These are phyloP conservation scores for Begonia loranthoides DNA, from an alignment of 306 rosid species.

Conservation along the genomic window DNA sequence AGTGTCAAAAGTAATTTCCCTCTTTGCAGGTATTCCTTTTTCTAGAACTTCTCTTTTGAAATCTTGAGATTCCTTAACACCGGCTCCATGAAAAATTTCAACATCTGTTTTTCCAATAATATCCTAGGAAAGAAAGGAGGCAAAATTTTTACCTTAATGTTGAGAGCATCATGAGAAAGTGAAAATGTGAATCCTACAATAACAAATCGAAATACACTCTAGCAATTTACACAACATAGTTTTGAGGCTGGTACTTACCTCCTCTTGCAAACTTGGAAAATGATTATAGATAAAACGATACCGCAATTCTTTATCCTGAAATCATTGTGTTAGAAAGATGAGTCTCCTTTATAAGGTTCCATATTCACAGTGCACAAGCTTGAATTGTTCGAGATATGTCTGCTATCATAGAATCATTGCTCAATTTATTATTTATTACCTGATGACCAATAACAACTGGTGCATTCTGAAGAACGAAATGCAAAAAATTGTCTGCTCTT, in stretches of 20 bases:
- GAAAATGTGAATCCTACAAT: not conserved
- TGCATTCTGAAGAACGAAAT: conserved; percentile 95
- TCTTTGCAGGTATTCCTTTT: conserved; percentile 71
- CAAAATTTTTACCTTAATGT: not conserved
- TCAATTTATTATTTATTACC: conserved; percentile 23
- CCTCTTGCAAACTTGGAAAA: conserved; percentile 87
- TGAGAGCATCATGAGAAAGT: too few species aligned
- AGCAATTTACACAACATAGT: not conserved
- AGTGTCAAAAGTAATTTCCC: conserved; percentile 90
- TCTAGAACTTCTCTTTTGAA: conserved; percentile 90
- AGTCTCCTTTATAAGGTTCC: not conserved
- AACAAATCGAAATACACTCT: not conserved
- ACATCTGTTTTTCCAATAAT: conserved; percentile 89
- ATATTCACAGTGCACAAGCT: not conserved
- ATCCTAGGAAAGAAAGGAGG: conserved; percentile 36
- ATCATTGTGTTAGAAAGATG: conserved; percentile 12
- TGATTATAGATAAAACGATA: conserved; percentile 98
- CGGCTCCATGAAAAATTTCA: conserved; percentile 81
- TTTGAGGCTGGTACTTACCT: conserved; percentile 46
- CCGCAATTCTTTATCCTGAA: conserved; percentile 84
- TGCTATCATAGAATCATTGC: not conserved
- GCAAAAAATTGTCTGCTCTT: conserved; percentile 81
- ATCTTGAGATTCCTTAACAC: conserved; percentile 79
- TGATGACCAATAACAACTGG: conserved; percentile 98
- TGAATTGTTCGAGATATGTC: not conserved